Evolutionary conservation across 192 early-diverging fungal genomes (phyloP).

Genomic region (Dispira simplex): DNA sequence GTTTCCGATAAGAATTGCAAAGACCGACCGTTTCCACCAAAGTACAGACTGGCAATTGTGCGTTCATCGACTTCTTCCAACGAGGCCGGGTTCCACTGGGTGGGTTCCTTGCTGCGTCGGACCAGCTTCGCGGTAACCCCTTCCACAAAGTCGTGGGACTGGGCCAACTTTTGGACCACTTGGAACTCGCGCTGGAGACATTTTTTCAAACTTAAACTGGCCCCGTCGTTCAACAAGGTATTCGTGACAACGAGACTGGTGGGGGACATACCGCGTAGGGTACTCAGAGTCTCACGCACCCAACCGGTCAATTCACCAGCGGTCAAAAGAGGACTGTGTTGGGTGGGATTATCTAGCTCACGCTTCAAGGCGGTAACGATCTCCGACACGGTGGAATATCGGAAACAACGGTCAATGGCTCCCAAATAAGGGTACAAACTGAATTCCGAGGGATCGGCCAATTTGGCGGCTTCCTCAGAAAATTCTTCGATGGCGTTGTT

Average conservation of each 20-base stretch:
- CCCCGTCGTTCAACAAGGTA: slow-evolving; percentile 61
- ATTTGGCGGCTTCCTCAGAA: slow-evolving; percentile 15
- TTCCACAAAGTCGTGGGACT: slow-evolving; percentile 70
- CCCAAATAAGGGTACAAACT: slow-evolving; percentile 27
- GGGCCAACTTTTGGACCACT: slow-evolving; percentile 61
- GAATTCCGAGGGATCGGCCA: slow-evolving; percentile 12
- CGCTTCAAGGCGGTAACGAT: slow-evolving; percentile 70
- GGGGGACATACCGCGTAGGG: slow-evolving; percentile 57
- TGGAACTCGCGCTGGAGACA: slow-evolving; percentile 80
- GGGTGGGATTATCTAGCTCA: slow-evolving; percentile 24
- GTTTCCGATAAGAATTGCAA: background rate
- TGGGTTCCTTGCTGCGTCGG: slow-evolving; percentile 33
- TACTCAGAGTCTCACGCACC: slow-evolving; percentile 47
- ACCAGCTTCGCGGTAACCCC: slow-evolving; percentile 72
- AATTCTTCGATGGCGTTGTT: slow-evolving; percentile 88
- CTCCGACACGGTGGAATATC: slow-evolving; percentile 58
- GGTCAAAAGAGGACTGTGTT: background rate
- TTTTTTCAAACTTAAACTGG: slow-evolving; percentile 44
- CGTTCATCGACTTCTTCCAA: slow-evolving; percentile 31
- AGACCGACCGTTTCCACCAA: slow-evolving; percentile 12
- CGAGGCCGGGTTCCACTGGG: slow-evolving; percentile 59
- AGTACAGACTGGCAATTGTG: slow-evolving; percentile 37
- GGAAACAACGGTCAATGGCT: slow-evolving; percentile 81
- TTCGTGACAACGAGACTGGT: slow-evolving; percentile 81
- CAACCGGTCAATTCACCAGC: slow-evolving; percentile 29